Conservation (phyloP, 768 basidiomycete species). For the Leccinum incarnatum region DNA sequence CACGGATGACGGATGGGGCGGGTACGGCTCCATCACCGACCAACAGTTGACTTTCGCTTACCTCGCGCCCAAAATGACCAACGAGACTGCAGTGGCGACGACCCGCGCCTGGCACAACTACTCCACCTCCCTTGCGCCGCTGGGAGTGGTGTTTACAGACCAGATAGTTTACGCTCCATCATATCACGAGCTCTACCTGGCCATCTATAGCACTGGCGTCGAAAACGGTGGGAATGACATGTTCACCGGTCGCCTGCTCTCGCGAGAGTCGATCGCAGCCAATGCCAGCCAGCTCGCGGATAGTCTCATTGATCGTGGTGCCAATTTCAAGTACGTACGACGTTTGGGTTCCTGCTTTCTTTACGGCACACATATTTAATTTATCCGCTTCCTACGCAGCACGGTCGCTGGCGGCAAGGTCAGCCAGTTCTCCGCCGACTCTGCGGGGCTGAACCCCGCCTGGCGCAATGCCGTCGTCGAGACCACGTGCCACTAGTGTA, state of each 20-base stretch:
- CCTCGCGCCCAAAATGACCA: slow-evolving; percentile 36
- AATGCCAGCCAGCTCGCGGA: slow-evolving; percentile 26
- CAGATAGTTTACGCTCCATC: no score
- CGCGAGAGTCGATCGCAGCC: slow-evolving; percentile 21
- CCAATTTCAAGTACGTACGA: not conserved
- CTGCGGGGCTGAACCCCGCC: slow-evolving; percentile 42
- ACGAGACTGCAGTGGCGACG: slow-evolving; percentile 34
- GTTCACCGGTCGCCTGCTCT: slow-evolving; percentile 33
- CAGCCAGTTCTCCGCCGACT: slow-evolving; percentile 31
- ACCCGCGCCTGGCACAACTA: slow-evolving; percentile 34
- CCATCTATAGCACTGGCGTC: no score
- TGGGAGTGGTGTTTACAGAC: slow-evolving; percentile 3
- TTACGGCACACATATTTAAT: no score
- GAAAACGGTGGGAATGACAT: slow-evolving; percentile 16
- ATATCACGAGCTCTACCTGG: slow-evolving; percentile 3
- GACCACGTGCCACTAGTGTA: slow-evolving; percentile 15
- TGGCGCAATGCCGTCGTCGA: slow-evolving; percentile 41
- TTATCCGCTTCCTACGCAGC: not conserved
- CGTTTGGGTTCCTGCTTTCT: no score
- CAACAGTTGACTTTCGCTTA: slow-evolving; percentile 16
- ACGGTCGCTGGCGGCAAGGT: slow-evolving; percentile 39
- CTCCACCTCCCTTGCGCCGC: slow-evolving; percentile 7
- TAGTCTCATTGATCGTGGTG: slow-evolving; percentile 1
- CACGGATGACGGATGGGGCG: slow-evolving; percentile 46
- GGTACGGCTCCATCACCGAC: slow-evolving; percentile 26